Conservation (phyloP, 371 early-diverging fungal species). For the Mortierella sp. region DNA sequence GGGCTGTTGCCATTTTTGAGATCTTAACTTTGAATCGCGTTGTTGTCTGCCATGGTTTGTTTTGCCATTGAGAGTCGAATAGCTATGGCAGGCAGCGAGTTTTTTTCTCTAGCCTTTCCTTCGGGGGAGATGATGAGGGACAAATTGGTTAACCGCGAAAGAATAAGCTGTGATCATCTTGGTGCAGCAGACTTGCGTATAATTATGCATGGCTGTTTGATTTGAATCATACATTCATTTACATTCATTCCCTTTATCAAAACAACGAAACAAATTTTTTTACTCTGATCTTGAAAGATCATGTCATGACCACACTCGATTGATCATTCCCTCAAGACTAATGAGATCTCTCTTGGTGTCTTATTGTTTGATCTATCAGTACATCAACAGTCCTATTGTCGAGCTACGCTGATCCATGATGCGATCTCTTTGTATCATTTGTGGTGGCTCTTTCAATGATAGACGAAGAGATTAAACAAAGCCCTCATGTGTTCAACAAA, state of each 20-base stretch:
- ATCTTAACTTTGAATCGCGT: constrained; percentile 37
- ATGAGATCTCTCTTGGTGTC: too few species aligned
- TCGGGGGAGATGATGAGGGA: constrained; percentile 20
- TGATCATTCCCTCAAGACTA: too few species aligned
- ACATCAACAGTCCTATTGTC: too few species aligned
- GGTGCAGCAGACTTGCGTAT: constrained; percentile 25
- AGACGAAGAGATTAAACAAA: too few species aligned
- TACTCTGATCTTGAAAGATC: too few species aligned
- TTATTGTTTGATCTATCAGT: too few species aligned
- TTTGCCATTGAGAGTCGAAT: constrained; percentile 30
- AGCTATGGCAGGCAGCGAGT: constrained; percentile 22
- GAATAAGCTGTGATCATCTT: constrained; percentile 45
- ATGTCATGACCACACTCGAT: too few species aligned
- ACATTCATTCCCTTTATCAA: background rate
- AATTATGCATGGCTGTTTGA: constrained; percentile 25
- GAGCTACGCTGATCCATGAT: too few species aligned
- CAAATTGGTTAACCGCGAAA: constrained; percentile 43
- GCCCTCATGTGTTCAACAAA: too few species aligned
- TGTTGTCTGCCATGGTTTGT: constrained; percentile 18
- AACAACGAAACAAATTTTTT: too few species aligned
- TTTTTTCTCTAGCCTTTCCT: constrained; percentile 29
- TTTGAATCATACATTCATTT: constrained; percentile 20
- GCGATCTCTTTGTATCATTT: too few species aligned
- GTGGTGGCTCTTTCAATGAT: too few species aligned
- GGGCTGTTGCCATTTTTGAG: background rate